Percentiles rank a stretch among this genome's conserved stretches.
Conservation (phyloP, 306 rosid genomes). For the Cicer bijugum region DNA sequence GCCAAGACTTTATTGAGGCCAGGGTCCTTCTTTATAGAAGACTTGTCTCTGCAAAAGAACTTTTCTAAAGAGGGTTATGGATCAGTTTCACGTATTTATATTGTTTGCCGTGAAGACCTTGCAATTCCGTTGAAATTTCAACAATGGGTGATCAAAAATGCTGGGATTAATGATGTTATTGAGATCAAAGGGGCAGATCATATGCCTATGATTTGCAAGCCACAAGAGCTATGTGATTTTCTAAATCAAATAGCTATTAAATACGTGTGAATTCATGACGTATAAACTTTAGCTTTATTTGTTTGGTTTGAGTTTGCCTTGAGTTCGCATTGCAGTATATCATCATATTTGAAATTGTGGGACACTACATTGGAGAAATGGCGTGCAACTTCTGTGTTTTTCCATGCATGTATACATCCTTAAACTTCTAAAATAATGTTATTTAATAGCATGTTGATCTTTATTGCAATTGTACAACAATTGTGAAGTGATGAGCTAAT, state of each 20-base stretch:
- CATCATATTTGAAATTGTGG: not conserved
- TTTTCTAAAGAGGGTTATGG: slow-evolving; percentile 55
- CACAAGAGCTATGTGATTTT: slow-evolving; percentile 48
- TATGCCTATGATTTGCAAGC: slow-evolving; percentile 55
- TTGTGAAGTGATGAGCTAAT: too few species aligned
- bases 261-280: slow-evolving; percentile 5
- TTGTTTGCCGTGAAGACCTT: slow-evolving; percentile 50
- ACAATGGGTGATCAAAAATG: slow-evolving; percentile 61
- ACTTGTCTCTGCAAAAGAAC: slow-evolving; percentile 46
- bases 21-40: slow-evolving; percentile 54
- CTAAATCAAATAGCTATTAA: slow-evolving; percentile 56
- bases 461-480: too few species aligned
- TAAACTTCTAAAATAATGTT: too few species aligned
- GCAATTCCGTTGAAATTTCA: slow-evolving; percentile 45
- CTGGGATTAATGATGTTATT: slow-evolving; percentile 45
- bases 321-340: not conserved
- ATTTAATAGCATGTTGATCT: too few species aligned
- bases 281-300: not conserved
- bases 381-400: not conserved
- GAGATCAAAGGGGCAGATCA: slow-evolving; percentile 65
- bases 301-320: not conserved
- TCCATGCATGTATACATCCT: not conserved
- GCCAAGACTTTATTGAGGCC: slow-evolving; percentile 50
- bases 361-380: not conserved
- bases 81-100: slow-evolving; percentile 48